Base-by-base conservation (phyloP, 495 filamentous ascomycete genomes). In the Thermothielavioides terrestris region DNA sequence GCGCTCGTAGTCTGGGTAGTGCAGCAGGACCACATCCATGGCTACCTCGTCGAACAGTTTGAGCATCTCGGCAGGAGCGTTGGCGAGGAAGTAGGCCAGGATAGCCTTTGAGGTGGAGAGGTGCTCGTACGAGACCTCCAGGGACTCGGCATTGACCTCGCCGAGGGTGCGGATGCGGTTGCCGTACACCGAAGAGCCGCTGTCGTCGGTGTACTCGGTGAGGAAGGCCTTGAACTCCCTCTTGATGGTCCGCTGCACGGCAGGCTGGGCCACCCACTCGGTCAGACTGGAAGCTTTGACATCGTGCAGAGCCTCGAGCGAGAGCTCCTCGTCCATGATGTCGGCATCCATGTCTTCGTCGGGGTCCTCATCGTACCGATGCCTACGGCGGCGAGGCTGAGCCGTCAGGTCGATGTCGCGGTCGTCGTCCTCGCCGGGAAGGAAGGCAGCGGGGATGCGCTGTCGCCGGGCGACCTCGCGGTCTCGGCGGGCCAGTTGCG, bases 1-100 rank as follows among this genome's bases (percentile, higher is more conserved):
- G 41, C 90, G 85, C 62, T 95, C 87, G 65, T 97, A 99, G 65
- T 96, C 88, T 0, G 89, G 90, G 68, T 99, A 99, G 67, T 96
- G 85, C 52, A 96, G 82, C 11, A 97, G 77, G 0, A 89, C 90
- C 25, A 90, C 89, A 46, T 97, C 91, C 76, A 97, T 89, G 28
- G 94, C 94, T 2, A 95, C 92, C 52, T 95, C 84, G 60, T 99
- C 94, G 60, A 99, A 97, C 38, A 97, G 85, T 67, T 92, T 91
- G 52, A 99, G 77, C 51, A 95, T 83, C 63, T 95, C 90, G 36
- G 87, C 80, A 0, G 94, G 94, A 8, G 92, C 88, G 61, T 97
- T 99, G 56, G 91, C 94, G 26, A 97, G 75, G 75, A 96, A 99
- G 65, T 95, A 95, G 14, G 89, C 91, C n/a, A 99, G 76, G 23